Percentiles rank a stretch among this genome's conserved stretches.
phyloP scores from a whole-genome alignment of 495 filamentous ascomycete species.

The Pyronema domesticum region DNA sequence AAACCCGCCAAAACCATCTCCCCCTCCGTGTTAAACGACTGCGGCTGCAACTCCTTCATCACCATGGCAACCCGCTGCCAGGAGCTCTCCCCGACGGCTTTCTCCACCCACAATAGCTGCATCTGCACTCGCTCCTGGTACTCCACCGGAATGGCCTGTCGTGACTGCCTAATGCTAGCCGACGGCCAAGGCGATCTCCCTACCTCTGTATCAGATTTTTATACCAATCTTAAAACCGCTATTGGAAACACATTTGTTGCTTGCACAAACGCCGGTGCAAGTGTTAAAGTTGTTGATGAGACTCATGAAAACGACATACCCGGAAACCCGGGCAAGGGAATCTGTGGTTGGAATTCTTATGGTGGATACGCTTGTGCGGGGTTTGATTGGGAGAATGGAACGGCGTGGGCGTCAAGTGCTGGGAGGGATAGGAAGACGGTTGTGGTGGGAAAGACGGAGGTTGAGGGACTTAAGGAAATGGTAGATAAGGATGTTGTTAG shows the following conservation, averaged over 20 bases:
- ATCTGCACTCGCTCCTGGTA: constrained; percentile 5
- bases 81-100: not conserved
- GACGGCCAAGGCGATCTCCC: not conserved
- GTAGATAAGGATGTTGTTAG: too few relatives aligned
- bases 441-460: too few relatives aligned
- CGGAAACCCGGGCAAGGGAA: not conserved
- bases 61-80: not conserved
- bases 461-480: too few relatives aligned
- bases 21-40: not conserved
- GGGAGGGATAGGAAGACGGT: too few relatives aligned
- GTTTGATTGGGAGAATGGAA: not conserved
- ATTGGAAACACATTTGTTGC: not conserved
- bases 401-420: not conserved
- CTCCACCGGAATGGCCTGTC: not conserved
- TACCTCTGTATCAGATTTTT: not conserved
- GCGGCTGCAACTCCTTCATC: not conserved
- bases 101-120: not conserved
- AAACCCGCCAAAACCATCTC: constrained; percentile 1
- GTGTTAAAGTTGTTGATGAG: not conserved
- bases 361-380: not conserved
- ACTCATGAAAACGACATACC: not conserved
- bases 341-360: not conserved
- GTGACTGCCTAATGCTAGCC: not conserved
- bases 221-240: not conserved
- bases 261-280: not conserved